Evolutionary conservation across 768 basidiomycete species (phyloP), one percentile per base, ranked within the genome.

Genomic region (Tremella mesenterica): DNA sequence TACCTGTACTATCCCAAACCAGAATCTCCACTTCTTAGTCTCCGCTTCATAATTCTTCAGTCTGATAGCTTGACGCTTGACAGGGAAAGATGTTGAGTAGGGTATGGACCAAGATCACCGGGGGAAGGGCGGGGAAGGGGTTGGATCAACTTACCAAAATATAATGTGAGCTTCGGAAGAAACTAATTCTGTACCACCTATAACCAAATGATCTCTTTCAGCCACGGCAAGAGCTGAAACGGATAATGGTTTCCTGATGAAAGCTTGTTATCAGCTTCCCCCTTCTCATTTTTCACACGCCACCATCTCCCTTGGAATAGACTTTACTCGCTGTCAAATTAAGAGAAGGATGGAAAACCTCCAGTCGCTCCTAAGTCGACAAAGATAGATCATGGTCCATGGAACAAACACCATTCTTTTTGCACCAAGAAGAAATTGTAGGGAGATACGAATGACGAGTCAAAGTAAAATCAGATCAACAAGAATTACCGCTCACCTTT

Each of bases 161-260:
- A 88, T 60, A 36, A 95, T 82, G 7, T 82, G 77, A 0, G 90
- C 85, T 57, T 93, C 90, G 41, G 90, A 84, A 12, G 81, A 81
- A 54, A 83, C 80, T 18, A 91, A 72, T 58, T 86, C 88, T 0
- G 88, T 85, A 14, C 91, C 91, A 10, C 83, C 88, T 18, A 83
- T 88, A 21, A 93, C 79, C 1, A 83, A 81, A 58, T 79, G 70
- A 41, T 69, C 68, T 9, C 66, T 46, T 48, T 65, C 63, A 8
- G 64, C 60, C 4, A 65, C 56, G 6, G 68, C 60, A 9, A 73
- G 33, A 2, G 72, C 65, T 9, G 65, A 59, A 0, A 73, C 60
- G 2, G 72, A 70, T 1, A 71, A 46, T 2, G 64, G 57, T 41
- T 64, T 66, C 36, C 72, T 53, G 1, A 71, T 53, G 27, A 54